Evolutionary conservation across 805 yeast species (phyloP).

Genomic region (Lipomyces mesembrius): DNA sequence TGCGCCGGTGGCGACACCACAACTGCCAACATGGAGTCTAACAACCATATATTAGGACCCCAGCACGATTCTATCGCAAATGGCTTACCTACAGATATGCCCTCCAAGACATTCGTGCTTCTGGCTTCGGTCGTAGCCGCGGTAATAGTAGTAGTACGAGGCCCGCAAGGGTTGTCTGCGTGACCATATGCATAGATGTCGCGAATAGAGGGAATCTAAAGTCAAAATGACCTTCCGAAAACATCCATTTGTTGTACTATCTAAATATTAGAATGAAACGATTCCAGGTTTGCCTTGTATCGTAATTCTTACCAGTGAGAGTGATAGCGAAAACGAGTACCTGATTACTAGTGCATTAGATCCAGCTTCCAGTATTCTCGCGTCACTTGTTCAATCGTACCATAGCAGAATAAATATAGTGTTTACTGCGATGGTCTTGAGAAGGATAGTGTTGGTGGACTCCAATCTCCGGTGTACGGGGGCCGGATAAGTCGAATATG

Average conservation of each 20-base stretch:
- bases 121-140: constrained; percentile 50
- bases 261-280: constrained; percentile 51
- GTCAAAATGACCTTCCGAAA: constrained; percentile 71
- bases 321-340: constrained; percentile 48
- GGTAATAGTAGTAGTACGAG: constrained; percentile 55
- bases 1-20: constrained; percentile 85
- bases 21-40: constrained; percentile 68
- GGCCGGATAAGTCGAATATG: constrained; percentile 24
- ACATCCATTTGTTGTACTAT: constrained; percentile 96
- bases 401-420: constrained; percentile 32
- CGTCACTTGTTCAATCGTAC: constrained; percentile 15
- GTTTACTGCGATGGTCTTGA: constrained; percentile 26
- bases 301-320: constrained; percentile 41
- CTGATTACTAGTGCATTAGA: constrained; percentile 25
- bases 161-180: constrained; percentile 61
- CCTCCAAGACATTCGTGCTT: constrained; percentile 31
- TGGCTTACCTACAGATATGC: constrained; percentile 24
- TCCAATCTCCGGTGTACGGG: constrained; percentile 2
- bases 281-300: not conserved
- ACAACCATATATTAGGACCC: constrained; percentile 43
- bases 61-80: not conserved
- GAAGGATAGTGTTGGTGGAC: constrained; percentile 21
- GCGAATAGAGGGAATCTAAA: constrained; percentile 83
- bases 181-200: constrained; percentile 82
- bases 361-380: not conserved